Conservation (phyloP, 352 stramenopile species). For the Pseudoperonospora humuli region DNA sequence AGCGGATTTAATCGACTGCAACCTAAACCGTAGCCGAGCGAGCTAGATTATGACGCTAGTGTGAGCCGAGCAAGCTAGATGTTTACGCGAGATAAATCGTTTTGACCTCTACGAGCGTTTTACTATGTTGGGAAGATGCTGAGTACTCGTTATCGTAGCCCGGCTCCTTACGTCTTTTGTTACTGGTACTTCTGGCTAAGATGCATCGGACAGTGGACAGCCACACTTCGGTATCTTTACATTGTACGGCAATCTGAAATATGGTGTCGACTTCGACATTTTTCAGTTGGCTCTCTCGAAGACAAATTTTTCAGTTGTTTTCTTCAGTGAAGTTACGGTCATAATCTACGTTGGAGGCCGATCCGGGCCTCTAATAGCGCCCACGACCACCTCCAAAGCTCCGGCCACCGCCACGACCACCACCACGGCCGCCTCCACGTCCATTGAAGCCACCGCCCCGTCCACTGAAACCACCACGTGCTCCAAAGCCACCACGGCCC, state of each 20-base stretch:
- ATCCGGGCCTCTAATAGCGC: slow-evolving; percentile 19
- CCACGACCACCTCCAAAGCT: slow-evolving; percentile 22
- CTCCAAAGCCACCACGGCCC: slow-evolving; percentile 33
- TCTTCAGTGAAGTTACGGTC: slow-evolving; percentile 28
- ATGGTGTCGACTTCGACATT: neutral
- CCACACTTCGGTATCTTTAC: too few relatives aligned
- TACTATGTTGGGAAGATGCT: too few relatives aligned
- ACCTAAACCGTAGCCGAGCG: neutral
- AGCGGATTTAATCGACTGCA: slow-evolving; percentile 45
- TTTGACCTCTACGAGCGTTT: slow-evolving; percentile 6
- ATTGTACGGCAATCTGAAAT: too few relatives aligned
- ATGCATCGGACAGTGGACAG: too few relatives aligned
- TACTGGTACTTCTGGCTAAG: too few relatives aligned
- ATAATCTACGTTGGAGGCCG: slow-evolving; percentile 37
- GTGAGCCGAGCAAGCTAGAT: neutral
- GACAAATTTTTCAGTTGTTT: slow-evolving; percentile 15
- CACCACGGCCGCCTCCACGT: slow-evolving; percentile 15
- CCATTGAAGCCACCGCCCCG: slow-evolving; percentile 25
- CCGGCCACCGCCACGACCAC: slow-evolving; percentile 19
- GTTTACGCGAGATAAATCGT: slow-evolving; percentile 14
- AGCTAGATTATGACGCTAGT: slow-evolving; percentile 11
- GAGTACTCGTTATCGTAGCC: too few relatives aligned
- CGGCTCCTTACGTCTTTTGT: too few relatives aligned
- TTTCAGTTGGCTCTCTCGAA: neutral
- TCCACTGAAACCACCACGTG: slow-evolving; percentile 36